A percentile compares a stretch with the other conserved stretches of the same genome.
Conservation (phyloP, 768 basidiomycete species). For the Hemileccinum impolitum region DNA sequence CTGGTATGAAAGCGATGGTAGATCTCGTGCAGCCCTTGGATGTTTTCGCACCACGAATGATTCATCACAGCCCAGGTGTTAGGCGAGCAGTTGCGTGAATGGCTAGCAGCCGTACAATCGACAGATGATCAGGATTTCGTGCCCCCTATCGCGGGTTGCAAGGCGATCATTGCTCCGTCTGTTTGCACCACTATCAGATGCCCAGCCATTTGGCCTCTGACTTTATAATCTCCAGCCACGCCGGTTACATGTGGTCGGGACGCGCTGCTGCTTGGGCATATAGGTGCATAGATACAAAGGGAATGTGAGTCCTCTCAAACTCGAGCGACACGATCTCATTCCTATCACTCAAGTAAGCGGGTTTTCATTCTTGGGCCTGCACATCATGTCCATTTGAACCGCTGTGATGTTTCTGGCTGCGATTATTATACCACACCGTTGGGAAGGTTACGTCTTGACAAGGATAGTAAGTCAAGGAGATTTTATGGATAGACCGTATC, state of each 20-base stretch:
- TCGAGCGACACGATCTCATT: conserved; percentile 6
- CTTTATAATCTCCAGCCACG: conserved; percentile 59
- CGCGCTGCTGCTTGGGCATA: conserved; percentile 96
- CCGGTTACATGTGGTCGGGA: conserved; percentile 94
- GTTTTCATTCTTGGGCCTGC: conserved; percentile 96
- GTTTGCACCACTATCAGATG: conserved; percentile 28
- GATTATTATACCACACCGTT: conserved; percentile 79
- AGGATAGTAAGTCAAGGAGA: conserved; percentile 55
- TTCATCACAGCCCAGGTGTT: conserved; percentile 50
- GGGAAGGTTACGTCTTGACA: conserved; percentile 76
- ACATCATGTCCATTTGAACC: conserved; percentile 84
- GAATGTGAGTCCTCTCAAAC: conserved; percentile 58
- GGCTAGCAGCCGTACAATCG: conserved; percentile 58
- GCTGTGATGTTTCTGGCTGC: conserved; percentile 85
- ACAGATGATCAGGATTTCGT: conserved; percentile 45
- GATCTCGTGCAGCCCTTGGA: conserved; percentile 14
- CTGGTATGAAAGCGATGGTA: conserved; percentile 83
- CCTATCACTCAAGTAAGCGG: conserved; percentile 57
- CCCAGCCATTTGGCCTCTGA: conserved; percentile 6
- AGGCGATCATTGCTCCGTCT: conserved; percentile 95
- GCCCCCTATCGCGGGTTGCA: conserved; percentile 67
- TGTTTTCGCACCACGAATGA: conserved; percentile 14
- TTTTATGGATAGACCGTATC: not conserved
- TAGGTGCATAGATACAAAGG: conserved; percentile 74
- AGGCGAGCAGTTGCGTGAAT: conserved; percentile 55